Evolutionary conservation across 208 protist species (phyloP).

Genomic region (Crithidia fasciculata): DNA sequence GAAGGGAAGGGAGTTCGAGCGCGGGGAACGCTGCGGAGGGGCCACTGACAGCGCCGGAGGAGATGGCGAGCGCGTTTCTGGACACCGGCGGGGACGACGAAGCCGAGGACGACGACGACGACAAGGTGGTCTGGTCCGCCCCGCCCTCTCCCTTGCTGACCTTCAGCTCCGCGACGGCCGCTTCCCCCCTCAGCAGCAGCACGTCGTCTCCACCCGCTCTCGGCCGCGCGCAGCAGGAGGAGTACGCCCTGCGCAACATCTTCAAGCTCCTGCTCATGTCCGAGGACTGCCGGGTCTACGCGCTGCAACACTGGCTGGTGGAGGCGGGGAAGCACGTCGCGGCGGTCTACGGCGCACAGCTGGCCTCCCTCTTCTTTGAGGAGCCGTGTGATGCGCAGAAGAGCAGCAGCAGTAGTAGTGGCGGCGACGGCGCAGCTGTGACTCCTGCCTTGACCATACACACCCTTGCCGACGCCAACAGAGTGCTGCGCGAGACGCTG

Average conservation of each 20-base stretch:
- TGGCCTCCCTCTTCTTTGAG: conserved; percentile 27
- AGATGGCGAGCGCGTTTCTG: conserved; percentile 1
- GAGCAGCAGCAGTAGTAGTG: neutral
- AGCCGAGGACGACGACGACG: conserved; percentile 20
- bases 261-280: conserved; percentile 38
- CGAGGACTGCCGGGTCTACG: conserved; percentile 30
- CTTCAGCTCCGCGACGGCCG: neutral
- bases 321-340: conserved; percentile 25
- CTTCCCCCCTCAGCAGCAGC: neutral
- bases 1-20: no score
- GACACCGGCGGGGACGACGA: conserved; percentile 8
- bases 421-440: neutral
- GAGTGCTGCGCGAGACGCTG: conserved; percentile 55
- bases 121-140: conserved; percentile 30
- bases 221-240: conserved; percentile 17
- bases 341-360: conserved; percentile 23
- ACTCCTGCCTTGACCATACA: conserved; percentile 1
- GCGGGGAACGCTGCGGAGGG: no score
- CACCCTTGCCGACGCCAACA: conserved; percentile 43
- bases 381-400: neutral
- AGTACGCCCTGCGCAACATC: conserved; percentile 28
- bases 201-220: neutral
- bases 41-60: conserved; percentile 5
- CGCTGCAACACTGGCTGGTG: conserved; percentile 27
- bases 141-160: conserved; percentile 32